phyloP scores from a whole-genome alignment of 129 eudicot species.

The Deinandra increscens region DNA sequence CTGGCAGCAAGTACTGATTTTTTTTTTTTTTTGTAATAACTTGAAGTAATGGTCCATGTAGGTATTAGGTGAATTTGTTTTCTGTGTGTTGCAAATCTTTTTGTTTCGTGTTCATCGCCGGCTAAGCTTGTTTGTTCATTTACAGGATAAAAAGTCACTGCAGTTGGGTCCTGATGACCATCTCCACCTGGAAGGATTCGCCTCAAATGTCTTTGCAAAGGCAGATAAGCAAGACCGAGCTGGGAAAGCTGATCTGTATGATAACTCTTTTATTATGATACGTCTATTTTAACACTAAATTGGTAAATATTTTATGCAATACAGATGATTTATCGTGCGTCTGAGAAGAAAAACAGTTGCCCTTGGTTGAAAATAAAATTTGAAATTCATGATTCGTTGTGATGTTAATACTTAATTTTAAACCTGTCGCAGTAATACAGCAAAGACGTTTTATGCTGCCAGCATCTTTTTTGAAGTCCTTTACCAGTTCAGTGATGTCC shows the following conservation, averaged over 20 bases:
- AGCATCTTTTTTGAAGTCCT: slow-evolving; percentile 93
- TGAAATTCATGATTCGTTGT: not conserved
- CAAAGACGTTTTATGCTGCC: slow-evolving; percentile 96
- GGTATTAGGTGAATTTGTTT: not conserved
- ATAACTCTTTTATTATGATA: slow-evolving; percentile 7
- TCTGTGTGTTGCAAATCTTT: not conserved
- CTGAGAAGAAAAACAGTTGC: not conserved
- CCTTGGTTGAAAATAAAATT: not conserved
- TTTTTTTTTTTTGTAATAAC: not conserved
- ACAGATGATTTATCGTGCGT: not conserved
- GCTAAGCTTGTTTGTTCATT: slow-evolving; percentile 12
- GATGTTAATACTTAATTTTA: not conserved
- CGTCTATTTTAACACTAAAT: not conserved
- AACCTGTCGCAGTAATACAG: slow-evolving; percentile 64
- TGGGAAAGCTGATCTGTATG: slow-evolving; percentile 89
- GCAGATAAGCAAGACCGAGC: slow-evolving; percentile 98
- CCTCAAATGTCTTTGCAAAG: slow-evolving; percentile 80
- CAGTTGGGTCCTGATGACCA: slow-evolving; percentile 83
- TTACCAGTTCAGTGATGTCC: slow-evolving; percentile 78
- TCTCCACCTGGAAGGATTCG: slow-evolving; percentile 87
- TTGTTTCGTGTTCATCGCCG: slow-evolving; percentile 4
- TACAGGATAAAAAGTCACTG: slow-evolving; percentile 80
- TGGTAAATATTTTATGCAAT: not conserved
- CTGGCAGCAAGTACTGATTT: not conserved
- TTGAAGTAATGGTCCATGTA: not conserved